Evolutionary conservation across 306 rosid genomes (phyloP), one percentile per base, ranked within the genome.

Genomic region (Quercus mongolica): DNA sequence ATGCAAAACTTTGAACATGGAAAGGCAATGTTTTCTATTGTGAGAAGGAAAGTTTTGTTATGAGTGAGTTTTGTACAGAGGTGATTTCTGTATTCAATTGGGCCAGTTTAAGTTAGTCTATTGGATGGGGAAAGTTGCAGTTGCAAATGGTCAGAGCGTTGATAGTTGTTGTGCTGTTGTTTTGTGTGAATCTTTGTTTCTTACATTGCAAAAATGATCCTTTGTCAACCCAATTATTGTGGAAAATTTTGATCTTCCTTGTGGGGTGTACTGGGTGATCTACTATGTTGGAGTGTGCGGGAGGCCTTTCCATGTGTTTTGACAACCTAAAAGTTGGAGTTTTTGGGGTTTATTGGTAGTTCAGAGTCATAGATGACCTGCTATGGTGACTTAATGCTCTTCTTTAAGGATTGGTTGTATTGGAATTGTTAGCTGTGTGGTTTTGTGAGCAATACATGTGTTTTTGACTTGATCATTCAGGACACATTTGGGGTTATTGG

Each of bases 111-210:
- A 78, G 62, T 81, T 62, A 58, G 68, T 9, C 61, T 46, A 25
- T 71, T 83, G 68, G 85, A 62, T 61, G 26, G 54, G 55, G 74
- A 35, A 69, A 79, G 74, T 46, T 54, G 75, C 56, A 49, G 83
- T 73, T 82, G 59, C 86, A n/a, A 74, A 23, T 59, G 11, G 11
- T 55, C 14, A 56, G 79, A 38, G 52, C 6, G 58, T 23, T 69
- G 83, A 18, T 38, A 6, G 12, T 56, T 30, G 44, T 44, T 71
- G 65, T 8, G 72, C 81, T 81, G 83, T 85, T 80, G 49, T 79
- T 76, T 20, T 74, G 82, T 57, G 68, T 69, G 78, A 68, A 73
- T 71, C 46, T 15, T 71, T 51, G 56, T 70, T 64, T 74, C 17
- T 55, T 13, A 8, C 5, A 28, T 15, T 49, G 63, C 44, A 70